phyloP scores from a whole-genome alignment of 2,329 filamentous ascomycete genomes.

The Fusarium continuum region DNA sequence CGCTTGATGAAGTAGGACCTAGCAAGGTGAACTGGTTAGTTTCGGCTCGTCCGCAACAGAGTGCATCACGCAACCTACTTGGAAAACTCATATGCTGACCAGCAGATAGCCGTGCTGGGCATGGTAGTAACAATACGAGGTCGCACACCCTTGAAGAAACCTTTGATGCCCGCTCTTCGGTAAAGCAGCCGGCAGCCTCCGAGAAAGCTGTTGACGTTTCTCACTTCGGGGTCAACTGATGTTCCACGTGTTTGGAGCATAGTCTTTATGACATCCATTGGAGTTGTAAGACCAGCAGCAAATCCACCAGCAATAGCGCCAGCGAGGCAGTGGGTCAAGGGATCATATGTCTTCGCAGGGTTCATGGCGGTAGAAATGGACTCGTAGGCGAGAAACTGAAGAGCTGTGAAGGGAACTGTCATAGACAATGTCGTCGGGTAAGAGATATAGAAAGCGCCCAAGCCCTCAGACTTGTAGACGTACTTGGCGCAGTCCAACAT shows the following conservation, averaged over 20 bases:
- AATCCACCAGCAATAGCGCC: constrained; percentile 93
- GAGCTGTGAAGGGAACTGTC: constrained; percentile 97
- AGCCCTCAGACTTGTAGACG: constrained; percentile 86
- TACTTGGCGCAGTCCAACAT: constrained; percentile 87
- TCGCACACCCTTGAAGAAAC: constrained; percentile 93
- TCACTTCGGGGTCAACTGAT: constrained; percentile 80
- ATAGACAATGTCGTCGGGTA: constrained; percentile 98
- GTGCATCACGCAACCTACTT: constrained; percentile 61
- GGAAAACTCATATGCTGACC: constrained; percentile 79
- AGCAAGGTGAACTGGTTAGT: neutral
- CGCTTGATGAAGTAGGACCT: constrained; percentile 70
- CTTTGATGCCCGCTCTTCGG: constrained; percentile 81
- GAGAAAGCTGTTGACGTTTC: constrained; percentile 83
- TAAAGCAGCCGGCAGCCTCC: constrained; percentile 85
- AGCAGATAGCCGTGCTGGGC: constrained; percentile 99
- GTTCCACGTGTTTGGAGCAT: constrained; percentile 92
- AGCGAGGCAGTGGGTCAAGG: constrained; percentile 90
- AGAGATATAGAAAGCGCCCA: constrained; percentile 95
- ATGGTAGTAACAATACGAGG: constrained; percentile 95
- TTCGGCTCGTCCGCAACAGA: neutral
- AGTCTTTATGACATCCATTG: constrained; percentile 98
- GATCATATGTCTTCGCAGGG: constrained; percentile 85
- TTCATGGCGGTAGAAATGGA: constrained; percentile 96
- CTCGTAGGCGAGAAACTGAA: constrained; percentile 98
- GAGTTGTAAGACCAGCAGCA: constrained; percentile 92